Evolutionary conservation across 1,284 basidiomycete genomes (phyloP).

Genomic region (Tremellales sp.): DNA sequence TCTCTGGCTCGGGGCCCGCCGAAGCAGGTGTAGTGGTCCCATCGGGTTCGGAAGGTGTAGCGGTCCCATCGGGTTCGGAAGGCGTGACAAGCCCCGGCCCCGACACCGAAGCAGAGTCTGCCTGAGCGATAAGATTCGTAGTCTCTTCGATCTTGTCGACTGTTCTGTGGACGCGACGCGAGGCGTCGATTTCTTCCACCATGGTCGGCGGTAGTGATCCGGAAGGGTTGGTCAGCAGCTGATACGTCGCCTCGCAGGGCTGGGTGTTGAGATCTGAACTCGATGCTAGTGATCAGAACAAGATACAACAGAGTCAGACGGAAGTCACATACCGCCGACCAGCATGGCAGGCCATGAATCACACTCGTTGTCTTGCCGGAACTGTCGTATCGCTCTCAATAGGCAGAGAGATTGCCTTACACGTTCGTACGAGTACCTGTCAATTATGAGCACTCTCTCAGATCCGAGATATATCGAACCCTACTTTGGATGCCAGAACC

Average conservation of each 20-base stretch:
- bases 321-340: constrained; percentile 65
- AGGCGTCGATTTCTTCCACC: constrained; percentile 56
- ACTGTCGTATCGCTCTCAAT: constrained; percentile 61
- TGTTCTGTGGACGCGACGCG: constrained; percentile 76
- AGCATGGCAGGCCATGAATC: constrained; percentile 71
- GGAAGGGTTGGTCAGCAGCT: constrained; percentile 62
- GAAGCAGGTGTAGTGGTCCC: constrained; percentile 56
- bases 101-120: constrained; percentile 47
- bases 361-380: constrained; percentile 55
- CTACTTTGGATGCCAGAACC: constrained; percentile 89
- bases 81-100: constrained; percentile 26
- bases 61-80: constrained; percentile 9
- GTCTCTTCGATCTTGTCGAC: constrained; percentile 61
- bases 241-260: constrained; percentile 80
- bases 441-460: constrained; percentile 10
- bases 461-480: constrained; percentile 24
- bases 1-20: too few species aligned
- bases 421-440: constrained; percentile 81
- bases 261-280: constrained; percentile 85
- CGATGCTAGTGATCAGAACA: constrained; percentile 4
- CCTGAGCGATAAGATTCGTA: constrained; percentile 12
- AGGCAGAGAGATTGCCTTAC: constrained; percentile 61
- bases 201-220: constrained; percentile 58
- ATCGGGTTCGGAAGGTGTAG: constrained; percentile 12
- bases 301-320: not conserved